phyloP scores from a whole-genome alignment of 441 rosid genomes.

The Metrosideros polymorpha region DNA sequence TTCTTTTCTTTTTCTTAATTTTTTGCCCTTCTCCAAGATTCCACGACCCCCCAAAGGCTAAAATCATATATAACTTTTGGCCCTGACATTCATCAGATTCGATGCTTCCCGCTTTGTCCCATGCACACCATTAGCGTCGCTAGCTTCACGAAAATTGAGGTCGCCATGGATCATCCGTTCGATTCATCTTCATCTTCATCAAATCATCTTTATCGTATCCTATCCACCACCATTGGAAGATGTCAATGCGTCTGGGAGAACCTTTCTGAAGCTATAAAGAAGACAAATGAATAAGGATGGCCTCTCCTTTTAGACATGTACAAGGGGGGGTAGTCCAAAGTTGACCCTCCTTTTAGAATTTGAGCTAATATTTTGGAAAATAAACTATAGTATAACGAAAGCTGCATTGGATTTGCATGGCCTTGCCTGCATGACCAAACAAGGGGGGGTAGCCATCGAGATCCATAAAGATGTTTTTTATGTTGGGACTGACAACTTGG shows the following conservation, averaged over 20 bases:
- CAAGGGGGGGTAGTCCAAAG: not conserved
- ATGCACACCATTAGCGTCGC: not conserved
- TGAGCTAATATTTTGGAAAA: not conserved
- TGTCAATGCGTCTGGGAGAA: not conserved
- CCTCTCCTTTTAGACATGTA: not conserved
- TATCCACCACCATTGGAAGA: not conserved
- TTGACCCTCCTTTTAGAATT: not conserved
- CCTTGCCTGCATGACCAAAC: not conserved
- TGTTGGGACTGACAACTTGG: not conserved
- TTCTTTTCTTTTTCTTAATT: not conserved
- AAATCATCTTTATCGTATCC: not conserved
- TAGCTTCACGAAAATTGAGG: not conserved
- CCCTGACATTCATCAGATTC: slow-evolving; percentile 17
- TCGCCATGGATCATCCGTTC: not conserved
- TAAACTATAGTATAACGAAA: not conserved
- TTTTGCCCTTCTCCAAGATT: slow-evolving; percentile 17
- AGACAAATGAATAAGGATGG: not conserved
- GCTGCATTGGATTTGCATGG: not conserved
- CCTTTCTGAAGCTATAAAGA: not conserved
- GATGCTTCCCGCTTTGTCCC: slow-evolving; percentile 1
- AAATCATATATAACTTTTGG: not conserved
- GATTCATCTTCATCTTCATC: not conserved
- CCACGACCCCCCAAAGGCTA: slow-evolving; percentile 1
- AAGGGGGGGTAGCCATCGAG: not conserved
- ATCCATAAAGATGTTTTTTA: not conserved